phyloP scores from a whole-genome alignment of 2,329 filamentous ascomycete species.

The Arthroderma sp. region DNA sequence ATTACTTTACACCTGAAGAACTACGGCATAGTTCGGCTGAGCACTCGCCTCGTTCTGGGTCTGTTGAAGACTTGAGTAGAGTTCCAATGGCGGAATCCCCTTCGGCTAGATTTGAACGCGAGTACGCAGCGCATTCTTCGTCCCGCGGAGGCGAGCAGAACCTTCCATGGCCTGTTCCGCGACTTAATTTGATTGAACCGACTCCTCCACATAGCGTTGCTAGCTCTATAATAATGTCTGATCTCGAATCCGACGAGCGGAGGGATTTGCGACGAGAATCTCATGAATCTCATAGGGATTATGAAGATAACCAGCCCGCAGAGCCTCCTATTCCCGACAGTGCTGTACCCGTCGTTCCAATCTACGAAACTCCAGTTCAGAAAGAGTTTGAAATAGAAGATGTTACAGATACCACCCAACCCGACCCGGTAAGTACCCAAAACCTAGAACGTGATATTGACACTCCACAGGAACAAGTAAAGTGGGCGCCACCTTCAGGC shows the following conservation, averaged over 20 bases:
- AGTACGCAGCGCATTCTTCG: neutral
- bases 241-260: neutral
- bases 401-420: neutral
- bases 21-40: constrained; percentile 28
- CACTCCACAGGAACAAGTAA: too few relatives aligned
- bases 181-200: constrained; percentile 44
- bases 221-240: constrained; percentile 22
- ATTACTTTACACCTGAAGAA: constrained; percentile 31
- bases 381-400: too few relatives aligned
- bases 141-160: constrained; percentile 3
- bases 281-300: too few relatives aligned
- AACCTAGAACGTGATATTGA: neutral
- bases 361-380: too few relatives aligned
- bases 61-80: constrained; percentile 8
- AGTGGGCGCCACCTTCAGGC: too few relatives aligned
- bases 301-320: too few relatives aligned
- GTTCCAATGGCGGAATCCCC: neutral
- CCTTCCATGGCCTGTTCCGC: constrained; percentile 36
- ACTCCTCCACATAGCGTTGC: constrained; percentile 41
- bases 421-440: neutral
- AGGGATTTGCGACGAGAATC: too few relatives aligned
- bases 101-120: neutral
- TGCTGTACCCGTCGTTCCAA: too few relatives aligned
- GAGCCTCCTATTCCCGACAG: too few relatives aligned
- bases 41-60: constrained; percentile 11